These are phyloP conservation scores for Solanum hybrid DNA, from an alignment of 305 asterid species.

Conservation along the genomic window DNA sequence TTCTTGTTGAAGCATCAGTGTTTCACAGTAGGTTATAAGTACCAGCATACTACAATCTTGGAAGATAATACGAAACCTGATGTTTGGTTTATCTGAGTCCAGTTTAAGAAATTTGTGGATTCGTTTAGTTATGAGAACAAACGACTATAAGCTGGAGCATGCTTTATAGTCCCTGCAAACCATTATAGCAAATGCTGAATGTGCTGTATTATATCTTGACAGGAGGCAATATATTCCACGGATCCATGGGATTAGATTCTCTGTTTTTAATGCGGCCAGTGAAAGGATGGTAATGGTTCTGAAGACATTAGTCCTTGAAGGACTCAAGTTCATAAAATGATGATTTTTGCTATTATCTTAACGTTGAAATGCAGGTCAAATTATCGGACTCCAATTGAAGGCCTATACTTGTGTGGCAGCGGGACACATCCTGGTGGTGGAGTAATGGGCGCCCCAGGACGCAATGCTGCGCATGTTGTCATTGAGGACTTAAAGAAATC, in stretches of 20 bases:
- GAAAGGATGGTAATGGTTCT: constrained; percentile 71
- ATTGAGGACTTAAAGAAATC: constrained; percentile 56
- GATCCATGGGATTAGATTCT: constrained; percentile 87
- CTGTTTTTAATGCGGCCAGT: constrained; percentile 89
- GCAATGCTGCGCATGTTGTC: constrained; percentile 68
- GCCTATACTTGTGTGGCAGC: constrained; percentile 82
- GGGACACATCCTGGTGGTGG: constrained; percentile 98
- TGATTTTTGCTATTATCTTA: background rate
- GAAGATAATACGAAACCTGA: background rate
- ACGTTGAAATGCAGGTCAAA: constrained; percentile 47
- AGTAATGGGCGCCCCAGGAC: constrained; percentile 95
- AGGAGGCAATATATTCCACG: constrained; percentile 96
- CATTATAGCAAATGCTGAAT: background rate
- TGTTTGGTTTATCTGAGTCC: background rate
- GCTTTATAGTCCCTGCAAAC: background rate
- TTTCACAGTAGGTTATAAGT: background rate
- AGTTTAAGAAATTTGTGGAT: background rate
- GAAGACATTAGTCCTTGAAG: background rate
- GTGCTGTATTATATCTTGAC: constrained; percentile 10
- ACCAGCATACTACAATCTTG: background rate
- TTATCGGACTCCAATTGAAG: constrained; percentile 81
- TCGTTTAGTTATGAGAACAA: background rate
- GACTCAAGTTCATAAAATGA: background rate
- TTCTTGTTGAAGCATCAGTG: background rate
- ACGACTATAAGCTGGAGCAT: background rate